Percentiles rank a stretch among this genome's conserved stretches.
Conservation (phyloP, 129 eudicot species). For the Escallonia herrerae region DNA sequence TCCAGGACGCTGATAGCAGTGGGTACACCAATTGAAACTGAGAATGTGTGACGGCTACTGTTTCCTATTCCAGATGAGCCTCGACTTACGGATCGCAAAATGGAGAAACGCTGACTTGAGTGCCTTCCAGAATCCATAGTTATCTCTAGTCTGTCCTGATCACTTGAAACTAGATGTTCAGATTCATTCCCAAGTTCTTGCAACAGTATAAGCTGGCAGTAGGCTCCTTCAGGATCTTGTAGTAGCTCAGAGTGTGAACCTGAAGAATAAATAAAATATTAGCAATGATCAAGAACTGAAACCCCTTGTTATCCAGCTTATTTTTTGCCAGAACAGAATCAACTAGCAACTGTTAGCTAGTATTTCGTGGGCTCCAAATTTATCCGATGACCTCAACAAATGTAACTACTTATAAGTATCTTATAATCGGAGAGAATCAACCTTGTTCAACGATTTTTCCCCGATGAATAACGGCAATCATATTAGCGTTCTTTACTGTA, state of each 20-base stretch:
- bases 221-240: conserved; percentile 17
- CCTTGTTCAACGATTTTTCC: conserved; percentile 16
- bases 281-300: not conserved
- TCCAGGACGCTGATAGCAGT: not conserved
- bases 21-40: conserved; percentile 9
- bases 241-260: conserved; percentile 9
- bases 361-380: no score
- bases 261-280: not conserved
- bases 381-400: not conserved
- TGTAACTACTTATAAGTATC: not conserved
- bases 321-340: no score
- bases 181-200: conserved; percentile 1
- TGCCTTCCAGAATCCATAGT: conserved; percentile 2
- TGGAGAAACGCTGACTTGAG: not conserved
- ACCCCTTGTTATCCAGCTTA: no score
- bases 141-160: not conserved
- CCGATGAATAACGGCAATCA: conserved; percentile 5
- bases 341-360: no score
- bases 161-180: not conserved
- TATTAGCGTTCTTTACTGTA: conserved; percentile 13
- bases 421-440: not conserved
- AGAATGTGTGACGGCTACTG: conserved; percentile 12
- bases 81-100: not conserved
- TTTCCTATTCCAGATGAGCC: conserved; percentile 3
- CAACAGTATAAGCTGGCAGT: conserved; percentile 11